Conservation (phyloP, 257 asterid genomes). For the Agastache rugosa region DNA sequence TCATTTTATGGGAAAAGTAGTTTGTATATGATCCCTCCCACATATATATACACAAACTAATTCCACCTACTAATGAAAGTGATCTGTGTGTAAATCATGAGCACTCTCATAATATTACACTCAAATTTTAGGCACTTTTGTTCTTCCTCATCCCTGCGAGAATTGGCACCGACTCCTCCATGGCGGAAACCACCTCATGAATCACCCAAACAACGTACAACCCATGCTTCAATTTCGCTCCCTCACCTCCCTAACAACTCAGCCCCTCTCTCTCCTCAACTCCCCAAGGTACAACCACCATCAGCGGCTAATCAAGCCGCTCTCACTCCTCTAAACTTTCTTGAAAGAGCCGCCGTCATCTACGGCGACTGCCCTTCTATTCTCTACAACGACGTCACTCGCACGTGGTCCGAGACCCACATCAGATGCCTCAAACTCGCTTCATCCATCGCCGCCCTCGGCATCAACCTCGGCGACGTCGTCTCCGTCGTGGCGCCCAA, state of each 20-base stretch:
- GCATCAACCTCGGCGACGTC: slow-evolving; percentile 36
- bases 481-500: slow-evolving; percentile 41
- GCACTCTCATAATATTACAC: background rate
- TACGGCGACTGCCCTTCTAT: slow-evolving; percentile 31
- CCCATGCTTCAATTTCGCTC: background rate
- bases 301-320: background rate
- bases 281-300: background rate
- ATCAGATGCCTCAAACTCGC: slow-evolving; percentile 32
- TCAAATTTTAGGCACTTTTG: background rate
- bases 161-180: background rate
- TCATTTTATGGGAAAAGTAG: too few relatives aligned
- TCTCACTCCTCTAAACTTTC: slow-evolving; percentile 29
- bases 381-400: slow-evolving; percentile 1
- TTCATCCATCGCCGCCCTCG: slow-evolving; percentile 30
- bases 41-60: too few relatives aligned
- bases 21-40: too few relatives aligned
- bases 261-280: background rate
- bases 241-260: background rate
- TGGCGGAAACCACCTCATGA: background rate
- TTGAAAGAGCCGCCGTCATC: slow-evolving; percentile 33
- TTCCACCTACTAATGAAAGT: too few relatives aligned
- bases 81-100: background rate
- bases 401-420: slow-evolving; percentile 34
- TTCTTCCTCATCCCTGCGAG: background rate
- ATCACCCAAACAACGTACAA: background rate